These are phyloP conservation scores for Hygrocybe coccinea DNA, from an alignment of 768 basidiomycete species.

Conservation along the genomic window DNA sequence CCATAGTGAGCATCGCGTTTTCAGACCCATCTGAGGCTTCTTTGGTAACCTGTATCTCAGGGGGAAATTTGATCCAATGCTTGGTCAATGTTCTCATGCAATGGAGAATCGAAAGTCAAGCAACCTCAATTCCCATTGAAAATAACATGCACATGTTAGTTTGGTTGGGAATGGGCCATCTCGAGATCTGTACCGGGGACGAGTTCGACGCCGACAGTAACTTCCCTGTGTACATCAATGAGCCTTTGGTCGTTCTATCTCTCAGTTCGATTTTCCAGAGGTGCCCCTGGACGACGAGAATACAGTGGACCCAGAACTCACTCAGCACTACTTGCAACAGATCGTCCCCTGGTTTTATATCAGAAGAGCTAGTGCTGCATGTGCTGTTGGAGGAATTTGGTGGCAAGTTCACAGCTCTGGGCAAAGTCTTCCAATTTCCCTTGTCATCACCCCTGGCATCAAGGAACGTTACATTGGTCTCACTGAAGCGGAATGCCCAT, in stretches of 20 bases:
- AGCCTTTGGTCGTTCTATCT: slow-evolving; percentile 13
- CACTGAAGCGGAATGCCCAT: slow-evolving; percentile 6
- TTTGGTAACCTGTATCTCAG: slow-evolving; percentile 1
- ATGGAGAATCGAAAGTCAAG: slow-evolving; percentile 15
- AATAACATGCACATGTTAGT: slow-evolving; percentile 12
- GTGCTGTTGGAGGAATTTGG: slow-evolving; percentile 3
- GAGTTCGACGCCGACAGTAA: slow-evolving; percentile 1
- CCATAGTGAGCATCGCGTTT: slow-evolving; percentile 6
- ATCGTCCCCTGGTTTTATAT: background rate
- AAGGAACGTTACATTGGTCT: slow-evolving; percentile 8
- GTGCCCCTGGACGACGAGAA: background rate
- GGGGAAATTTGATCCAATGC: slow-evolving; percentile 7
- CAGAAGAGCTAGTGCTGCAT: background rate
- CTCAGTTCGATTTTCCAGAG: slow-evolving; percentile 12
- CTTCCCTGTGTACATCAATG: slow-evolving; percentile 14
- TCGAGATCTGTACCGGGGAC: background rate
- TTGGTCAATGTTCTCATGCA: slow-evolving; percentile 12
- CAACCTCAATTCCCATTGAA: slow-evolving; percentile 9
- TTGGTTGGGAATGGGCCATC: slow-evolving; percentile 12
- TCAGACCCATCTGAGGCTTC: background rate
- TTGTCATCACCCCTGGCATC: slow-evolving; percentile 5
- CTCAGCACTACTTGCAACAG: background rate
- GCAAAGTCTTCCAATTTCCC: background rate
- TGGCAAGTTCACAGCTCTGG: slow-evolving; percentile 4
- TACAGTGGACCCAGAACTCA: slow-evolving; percentile 5